Evolutionary conservation across 768 basidiomycete genomes (phyloP).

Genomic region (Tremella yokohamensis): DNA sequence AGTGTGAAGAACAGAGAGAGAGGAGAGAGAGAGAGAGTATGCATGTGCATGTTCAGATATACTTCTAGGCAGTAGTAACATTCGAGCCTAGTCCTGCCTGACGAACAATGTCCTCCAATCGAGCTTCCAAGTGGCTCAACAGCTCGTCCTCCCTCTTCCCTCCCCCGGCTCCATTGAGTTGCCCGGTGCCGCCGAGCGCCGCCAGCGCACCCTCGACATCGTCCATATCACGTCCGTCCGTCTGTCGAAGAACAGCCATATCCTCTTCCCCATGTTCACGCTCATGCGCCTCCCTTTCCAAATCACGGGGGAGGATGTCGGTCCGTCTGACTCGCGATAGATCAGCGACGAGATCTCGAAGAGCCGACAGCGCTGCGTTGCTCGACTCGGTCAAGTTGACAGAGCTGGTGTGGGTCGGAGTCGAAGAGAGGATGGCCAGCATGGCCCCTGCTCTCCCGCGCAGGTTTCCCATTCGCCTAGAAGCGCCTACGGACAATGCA

Average conservation of each 20-base stretch:
- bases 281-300: conserved; percentile 75
- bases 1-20: neutral
- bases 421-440: conserved; percentile 53
- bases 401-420: neutral
- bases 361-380: conserved; percentile 31
- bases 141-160: conserved; percentile 20
- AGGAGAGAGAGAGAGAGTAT: neutral
- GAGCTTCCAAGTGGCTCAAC: conserved; percentile 19
- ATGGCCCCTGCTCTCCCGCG: conserved; percentile 68
- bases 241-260: conserved; percentile 26
- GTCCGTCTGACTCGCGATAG: conserved; percentile 64
- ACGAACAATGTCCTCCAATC: conserved; percentile 6
- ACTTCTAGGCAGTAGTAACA: neutral
- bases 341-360: conserved; percentile 58
- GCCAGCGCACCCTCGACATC: conserved; percentile 57
- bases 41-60: neutral
- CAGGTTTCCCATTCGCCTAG: conserved; percentile 70
- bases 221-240: conserved; percentile 50
- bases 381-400: neutral
- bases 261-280: conserved; percentile 44
- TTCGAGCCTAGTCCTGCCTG: neutral
- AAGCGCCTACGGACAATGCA: conserved; percentile 59
- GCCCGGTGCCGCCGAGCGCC: conserved; percentile 11
- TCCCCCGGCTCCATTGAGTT: neutral
- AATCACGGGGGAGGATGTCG: conserved; percentile 70